phyloP scores from a whole-genome alignment of 257 asterid species.

The Galeopsis tetrahit region DNA sequence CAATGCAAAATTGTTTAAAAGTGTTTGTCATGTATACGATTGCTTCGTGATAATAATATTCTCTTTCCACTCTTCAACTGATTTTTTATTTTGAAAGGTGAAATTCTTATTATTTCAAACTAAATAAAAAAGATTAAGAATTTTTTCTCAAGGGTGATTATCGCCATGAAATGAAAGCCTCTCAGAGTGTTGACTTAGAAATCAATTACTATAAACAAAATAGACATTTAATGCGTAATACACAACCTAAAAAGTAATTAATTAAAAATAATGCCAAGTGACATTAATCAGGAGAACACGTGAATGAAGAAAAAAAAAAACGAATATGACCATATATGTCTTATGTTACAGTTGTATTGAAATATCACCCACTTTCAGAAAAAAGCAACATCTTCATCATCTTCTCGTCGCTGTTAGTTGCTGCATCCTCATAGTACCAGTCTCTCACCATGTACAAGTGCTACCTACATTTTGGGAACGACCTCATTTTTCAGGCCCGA shows the following conservation, averaged over 20 bases:
- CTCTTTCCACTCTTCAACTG: no score
- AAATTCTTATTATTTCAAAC: no score
- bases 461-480: not conserved
- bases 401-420: slow-evolving; percentile 12
- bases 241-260: not conserved
- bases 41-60: no score
- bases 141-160: no score
- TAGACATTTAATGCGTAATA: not conserved
- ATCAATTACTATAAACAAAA: not conserved
- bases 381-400: not conserved
- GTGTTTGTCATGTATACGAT: no score
- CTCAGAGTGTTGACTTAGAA: not conserved
- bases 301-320: not conserved
- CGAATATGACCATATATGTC: slow-evolving; percentile 9
- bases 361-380: slow-evolving; percentile 15
- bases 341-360: slow-evolving; percentile 29
- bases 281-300: slow-evolving; percentile 21
- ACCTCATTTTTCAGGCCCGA: slow-evolving; percentile 31
- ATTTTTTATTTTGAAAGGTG: no score
- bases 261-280: not conserved
- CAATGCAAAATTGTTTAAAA: no score
- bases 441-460: slow-evolving; percentile 30
- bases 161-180: no score
- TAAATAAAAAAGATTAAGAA: no score
- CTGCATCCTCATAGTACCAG: slow-evolving; percentile 4